Percentiles rank a stretch among this genome's conserved stretches.
These are phyloP conservation scores for Scutellaria barbata DNA, from an alignment of 257 asterid species.

Conservation along the genomic window DNA sequence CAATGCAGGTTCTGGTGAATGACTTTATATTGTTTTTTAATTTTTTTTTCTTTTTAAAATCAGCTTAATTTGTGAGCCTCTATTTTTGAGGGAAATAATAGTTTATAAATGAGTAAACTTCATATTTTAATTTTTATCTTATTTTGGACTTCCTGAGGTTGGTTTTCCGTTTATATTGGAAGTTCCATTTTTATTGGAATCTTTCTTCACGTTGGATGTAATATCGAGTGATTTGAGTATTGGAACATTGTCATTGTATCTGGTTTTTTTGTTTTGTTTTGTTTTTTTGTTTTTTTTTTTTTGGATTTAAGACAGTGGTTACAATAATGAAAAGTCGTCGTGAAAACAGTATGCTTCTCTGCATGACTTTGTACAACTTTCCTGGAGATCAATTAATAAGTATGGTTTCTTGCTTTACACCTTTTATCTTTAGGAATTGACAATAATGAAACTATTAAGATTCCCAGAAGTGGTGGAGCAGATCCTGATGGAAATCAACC, in stretches of 20 bases:
- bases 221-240: background rate
- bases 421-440: constrained; percentile 71
- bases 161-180: background rate
- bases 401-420: constrained; percentile 16
- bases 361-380: constrained; percentile 14
- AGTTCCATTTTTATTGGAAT: background rate
- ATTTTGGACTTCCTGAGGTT: constrained; percentile 13
- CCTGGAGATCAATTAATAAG: background rate
- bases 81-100: constrained; percentile 10
- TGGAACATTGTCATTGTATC: background rate
- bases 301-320: background rate
- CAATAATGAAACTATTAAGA: constrained; percentile 67
- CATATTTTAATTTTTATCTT: background rate
- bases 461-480: constrained; percentile 87
- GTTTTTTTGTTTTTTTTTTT: background rate
- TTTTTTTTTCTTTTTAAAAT: background rate
- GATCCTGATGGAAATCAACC: constrained; percentile 94
- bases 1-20: background rate
- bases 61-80: constrained; percentile 21
- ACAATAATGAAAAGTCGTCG: constrained; percentile 11
- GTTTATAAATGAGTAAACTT: constrained; percentile 28
- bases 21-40: background rate
- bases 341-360: constrained; percentile 21
- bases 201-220: constrained; percentile 3
- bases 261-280: constrained; percentile 9